Evolutionary conservation across 2,329 filamentous ascomycete species (phyloP).

Genomic region (Elsinoe ampelina): DNA sequence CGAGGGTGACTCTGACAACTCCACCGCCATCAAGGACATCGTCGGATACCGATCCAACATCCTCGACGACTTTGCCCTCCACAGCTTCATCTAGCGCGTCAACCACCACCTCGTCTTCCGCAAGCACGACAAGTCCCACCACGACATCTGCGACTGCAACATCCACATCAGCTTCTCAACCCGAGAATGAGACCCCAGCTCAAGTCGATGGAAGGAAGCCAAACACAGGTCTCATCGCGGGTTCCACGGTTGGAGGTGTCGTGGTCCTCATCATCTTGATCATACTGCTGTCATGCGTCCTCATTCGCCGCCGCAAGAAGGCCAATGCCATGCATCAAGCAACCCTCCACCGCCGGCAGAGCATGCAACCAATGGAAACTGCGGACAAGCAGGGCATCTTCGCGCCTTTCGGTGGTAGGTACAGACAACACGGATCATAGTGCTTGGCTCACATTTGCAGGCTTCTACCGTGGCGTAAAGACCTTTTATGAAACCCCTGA

Average conservation of each 20-base stretch:
- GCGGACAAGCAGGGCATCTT: neutral
- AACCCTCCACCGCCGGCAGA: neutral
- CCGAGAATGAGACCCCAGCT: neutral
- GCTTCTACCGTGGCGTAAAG: conserved; percentile 10
- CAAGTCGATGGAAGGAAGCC: neutral
- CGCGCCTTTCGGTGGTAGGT: conserved; percentile 10
- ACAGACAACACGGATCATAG: neutral
- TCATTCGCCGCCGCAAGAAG: conserved; percentile 1
- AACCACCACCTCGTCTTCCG: neutral
- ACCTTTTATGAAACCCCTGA: conserved; percentile 2
- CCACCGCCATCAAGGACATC: neutral
- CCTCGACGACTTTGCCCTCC: neutral
- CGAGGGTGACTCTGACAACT: neutral
- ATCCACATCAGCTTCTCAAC: neutral
- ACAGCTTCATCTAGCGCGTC: neutral
- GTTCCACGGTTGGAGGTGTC: neutral
- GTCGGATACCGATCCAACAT: neutral
- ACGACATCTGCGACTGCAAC: neutral
- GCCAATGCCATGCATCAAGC: conserved; percentile 5
- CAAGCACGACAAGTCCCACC: neutral
- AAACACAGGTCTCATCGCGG: conserved; percentile 5
- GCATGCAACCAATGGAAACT: conserved; percentile 10
- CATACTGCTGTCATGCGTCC: neutral
- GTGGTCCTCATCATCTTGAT: conserved; percentile 5
- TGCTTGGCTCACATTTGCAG: neutral